A percentile compares a stretch with the other conserved stretches of the same genome.
phyloP scores from a whole-genome alignment of 371 early-diverging fungal genomes.

The Apophysomyces ossiformis region DNA sequence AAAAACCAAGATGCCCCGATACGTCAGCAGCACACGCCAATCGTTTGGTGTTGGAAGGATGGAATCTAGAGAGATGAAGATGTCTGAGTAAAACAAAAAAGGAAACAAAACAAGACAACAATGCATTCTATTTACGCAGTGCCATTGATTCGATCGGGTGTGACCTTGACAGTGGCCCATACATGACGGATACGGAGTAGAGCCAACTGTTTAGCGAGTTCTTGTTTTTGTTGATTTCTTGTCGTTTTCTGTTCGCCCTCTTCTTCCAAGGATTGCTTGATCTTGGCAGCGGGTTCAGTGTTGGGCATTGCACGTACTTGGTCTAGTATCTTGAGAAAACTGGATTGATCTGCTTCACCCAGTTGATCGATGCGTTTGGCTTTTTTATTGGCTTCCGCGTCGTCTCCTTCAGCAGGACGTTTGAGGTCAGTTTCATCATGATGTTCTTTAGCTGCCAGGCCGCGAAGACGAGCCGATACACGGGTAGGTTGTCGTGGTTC shows the following conservation, averaged over 20 bases:
- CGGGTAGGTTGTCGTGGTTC: conserved; percentile 33
- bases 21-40: conserved; percentile 68
- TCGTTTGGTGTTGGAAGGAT: conserved; percentile 63
- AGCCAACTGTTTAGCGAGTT: neutral
- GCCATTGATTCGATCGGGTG: conserved; percentile 58
- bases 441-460: conserved; percentile 24
- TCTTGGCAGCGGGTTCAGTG: conserved; percentile 12
- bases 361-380: conserved; percentile 30
- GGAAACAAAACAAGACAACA: neutral
- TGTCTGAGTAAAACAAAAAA: conserved; percentile 11
- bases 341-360: conserved; percentile 28
- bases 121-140: conserved; percentile 31
- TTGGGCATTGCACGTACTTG: conserved; percentile 25
- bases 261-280: conserved; percentile 15
- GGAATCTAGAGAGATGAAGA: conserved; percentile 48
- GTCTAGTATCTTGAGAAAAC: conserved; percentile 28
- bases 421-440: conserved; percentile 14
- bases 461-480: conserved; percentile 48
- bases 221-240: conserved; percentile 18
- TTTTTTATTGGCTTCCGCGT: conserved; percentile 13
- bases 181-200: conserved; percentile 41
- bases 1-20: conserved; percentile 68
- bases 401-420: conserved; percentile 9
- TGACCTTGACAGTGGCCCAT: conserved; percentile 64
- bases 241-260: conserved; percentile 18